Conservation (phyloP, 2,329 filamentous ascomycete genomes). For the Mycocentrospora acerina region DNA sequence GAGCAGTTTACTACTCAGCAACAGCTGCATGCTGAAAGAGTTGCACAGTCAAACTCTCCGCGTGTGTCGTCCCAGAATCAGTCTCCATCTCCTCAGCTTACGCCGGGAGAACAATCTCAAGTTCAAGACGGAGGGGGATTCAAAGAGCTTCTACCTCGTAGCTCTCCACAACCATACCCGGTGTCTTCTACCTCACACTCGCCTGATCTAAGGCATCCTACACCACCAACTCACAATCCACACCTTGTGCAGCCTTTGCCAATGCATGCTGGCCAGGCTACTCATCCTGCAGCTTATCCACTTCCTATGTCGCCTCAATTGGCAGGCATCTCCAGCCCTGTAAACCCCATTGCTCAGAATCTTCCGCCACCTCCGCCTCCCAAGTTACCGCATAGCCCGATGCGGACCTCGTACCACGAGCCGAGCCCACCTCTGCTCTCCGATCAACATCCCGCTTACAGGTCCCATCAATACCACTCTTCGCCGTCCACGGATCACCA, state of each 20-base stretch:
- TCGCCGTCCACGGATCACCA: constrained; percentile 8
- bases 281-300: constrained; percentile 27
- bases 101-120: constrained; percentile 10
- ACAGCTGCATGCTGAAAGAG: constrained; percentile 34
- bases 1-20: constrained; percentile 36
- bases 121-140: constrained; percentile 31
- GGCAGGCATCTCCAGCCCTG: constrained; percentile 18
- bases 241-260: constrained; percentile 25
- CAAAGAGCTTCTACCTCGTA: constrained; percentile 37
- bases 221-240: constrained; percentile 10
- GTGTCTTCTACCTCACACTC: constrained; percentile 14
- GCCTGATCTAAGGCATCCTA: constrained; percentile 10
- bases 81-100: constrained; percentile 17
- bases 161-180: constrained; percentile 29
- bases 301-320: constrained; percentile 28
- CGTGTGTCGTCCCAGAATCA: constrained; percentile 23
- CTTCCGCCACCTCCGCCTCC: constrained; percentile 25
- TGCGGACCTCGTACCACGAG: constrained; percentile 10
- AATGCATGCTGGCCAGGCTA: constrained; percentile 19
- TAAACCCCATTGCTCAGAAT: constrained; percentile 19
- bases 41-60: constrained; percentile 34
- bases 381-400: constrained; percentile 27
- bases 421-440: constrained; percentile 9
- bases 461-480: constrained; percentile 11
- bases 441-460: constrained; percentile 10